Percentiles rank a stretch among this genome's conserved stretches.
Evolutionary conservation across 2,329 filamentous ascomycete genomes (phyloP).

Genomic region (Aspergillus thermomutatus): DNA sequence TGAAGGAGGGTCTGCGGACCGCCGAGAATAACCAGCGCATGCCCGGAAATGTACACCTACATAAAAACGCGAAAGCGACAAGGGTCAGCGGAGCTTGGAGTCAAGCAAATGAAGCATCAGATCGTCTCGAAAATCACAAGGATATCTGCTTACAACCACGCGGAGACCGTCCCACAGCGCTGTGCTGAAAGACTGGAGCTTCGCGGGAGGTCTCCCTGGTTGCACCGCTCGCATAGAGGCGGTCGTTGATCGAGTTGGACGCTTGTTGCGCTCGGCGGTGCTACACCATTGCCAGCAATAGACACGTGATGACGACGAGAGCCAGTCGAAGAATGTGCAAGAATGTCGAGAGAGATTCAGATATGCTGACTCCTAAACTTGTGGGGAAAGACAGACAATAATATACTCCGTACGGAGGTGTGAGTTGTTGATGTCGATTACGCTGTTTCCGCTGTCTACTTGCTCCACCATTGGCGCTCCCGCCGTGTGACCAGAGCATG

Average conservation of each 20-base stretch:
- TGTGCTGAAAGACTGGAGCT: constrained; percentile 72
- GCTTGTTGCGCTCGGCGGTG: constrained; percentile 24
- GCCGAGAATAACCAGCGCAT: constrained; percentile 78
- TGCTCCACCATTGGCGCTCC: constrained; percentile 10
- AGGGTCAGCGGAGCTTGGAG: constrained; percentile 9
- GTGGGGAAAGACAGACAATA: background rate
- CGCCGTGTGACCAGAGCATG: constrained; percentile 13
- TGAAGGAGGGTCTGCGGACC: constrained; percentile 74
- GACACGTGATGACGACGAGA: background rate
- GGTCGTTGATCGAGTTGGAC: constrained; percentile 25
- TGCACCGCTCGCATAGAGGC: constrained; percentile 72
- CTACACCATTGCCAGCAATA: constrained; percentile 34
- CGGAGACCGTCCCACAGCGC: constrained; percentile 70
- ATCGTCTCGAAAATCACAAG: background rate
- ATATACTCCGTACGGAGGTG: background rate
- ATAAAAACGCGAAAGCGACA: constrained; percentile 10
- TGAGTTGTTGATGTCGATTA: constrained; percentile 7
- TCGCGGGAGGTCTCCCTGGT: constrained; percentile 73
- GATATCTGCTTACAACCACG: constrained; percentile 60
- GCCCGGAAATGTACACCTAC: constrained; percentile 85
- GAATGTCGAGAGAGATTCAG: background rate
- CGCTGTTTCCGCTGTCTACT: constrained; percentile 9
- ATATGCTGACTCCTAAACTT: background rate
- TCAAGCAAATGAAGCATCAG: background rate
- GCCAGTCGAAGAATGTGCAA: background rate